Evolutionary conservation across 2,329 filamentous ascomycete genomes (phyloP).

Genomic region (Helotiales sp.): DNA sequence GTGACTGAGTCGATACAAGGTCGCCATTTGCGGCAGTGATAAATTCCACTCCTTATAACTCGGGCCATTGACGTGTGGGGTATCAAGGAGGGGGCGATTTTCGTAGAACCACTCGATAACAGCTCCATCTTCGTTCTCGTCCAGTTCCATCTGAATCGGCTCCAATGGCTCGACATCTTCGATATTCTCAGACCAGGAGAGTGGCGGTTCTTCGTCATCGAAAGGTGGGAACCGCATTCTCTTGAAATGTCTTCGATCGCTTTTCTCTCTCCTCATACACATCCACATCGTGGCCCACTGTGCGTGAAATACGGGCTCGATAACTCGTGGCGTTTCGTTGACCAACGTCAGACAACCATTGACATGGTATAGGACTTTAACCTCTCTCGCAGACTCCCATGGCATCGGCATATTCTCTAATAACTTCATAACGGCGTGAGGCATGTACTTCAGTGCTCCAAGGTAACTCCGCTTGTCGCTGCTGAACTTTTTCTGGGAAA

Average conservation of each 20-base stretch:
- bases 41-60: constrained; percentile 98
- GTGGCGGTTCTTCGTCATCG: constrained; percentile 94
- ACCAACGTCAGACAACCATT: constrained; percentile 96
- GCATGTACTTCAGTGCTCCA: constrained; percentile 98
- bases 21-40: constrained; percentile 91
- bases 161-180: constrained; percentile 97
- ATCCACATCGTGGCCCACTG: constrained; percentile 99
- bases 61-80: constrained; percentile 89
- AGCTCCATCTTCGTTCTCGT: constrained; percentile 87
- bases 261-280: constrained; percentile 96
- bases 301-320: constrained; percentile 95
- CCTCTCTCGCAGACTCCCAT: constrained; percentile 94
- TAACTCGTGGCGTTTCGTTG: constrained; percentile 94
- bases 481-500: constrained; percentile 98
- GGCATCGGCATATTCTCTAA: constrained; percentile 99
- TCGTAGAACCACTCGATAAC: constrained; percentile 99
- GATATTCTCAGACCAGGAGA: constrained; percentile 98
- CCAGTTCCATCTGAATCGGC: constrained; percentile 97
- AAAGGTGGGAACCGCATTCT: constrained; percentile 98
- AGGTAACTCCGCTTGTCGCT: constrained; percentile 98
- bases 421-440: constrained; percentile 94
- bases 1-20: constrained; percentile 86
- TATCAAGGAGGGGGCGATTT: constrained; percentile 85
- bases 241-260: constrained; percentile 93
- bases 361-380: constrained; percentile 97